Evolutionary conservation across 352 stramenopile genomes (phyloP).

Genomic region (Phytophthora hibernalis): DNA sequence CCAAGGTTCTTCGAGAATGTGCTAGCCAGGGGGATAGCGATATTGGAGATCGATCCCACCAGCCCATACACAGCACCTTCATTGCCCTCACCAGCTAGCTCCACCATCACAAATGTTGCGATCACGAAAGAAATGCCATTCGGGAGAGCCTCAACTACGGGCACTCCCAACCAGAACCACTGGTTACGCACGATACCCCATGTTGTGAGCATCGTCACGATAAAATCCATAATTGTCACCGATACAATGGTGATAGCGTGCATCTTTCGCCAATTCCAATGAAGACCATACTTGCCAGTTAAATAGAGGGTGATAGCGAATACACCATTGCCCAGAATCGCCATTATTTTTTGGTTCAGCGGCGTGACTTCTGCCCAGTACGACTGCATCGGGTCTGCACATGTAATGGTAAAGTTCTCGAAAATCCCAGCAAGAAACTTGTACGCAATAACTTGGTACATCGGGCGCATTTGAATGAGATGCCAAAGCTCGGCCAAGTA

Average conservation of each 20-base stretch:
- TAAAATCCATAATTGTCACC: conserved; percentile 37
- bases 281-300: conserved; percentile 43
- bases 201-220: conserved; percentile 38
- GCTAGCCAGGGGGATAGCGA: conserved; percentile 43
- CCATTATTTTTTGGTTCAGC: conserved; percentile 45
- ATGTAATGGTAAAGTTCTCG: conserved; percentile 46
- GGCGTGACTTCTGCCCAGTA: conserved; percentile 43
- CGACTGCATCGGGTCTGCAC: conserved; percentile 33
- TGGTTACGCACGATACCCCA: conserved; percentile 51
- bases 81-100: conserved; percentile 53
- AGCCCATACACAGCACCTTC: conserved; percentile 56
- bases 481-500: conserved; percentile 54
- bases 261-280: conserved; percentile 52
- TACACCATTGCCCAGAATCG: conserved; percentile 41
- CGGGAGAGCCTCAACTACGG: conserved; percentile 42
- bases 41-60: conserved; percentile 54
- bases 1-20: conserved; percentile 47
- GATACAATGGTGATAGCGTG: conserved; percentile 35
- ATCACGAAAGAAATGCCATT: conserved; percentile 52
- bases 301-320: conserved; percentile 41
- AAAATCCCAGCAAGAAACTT: conserved; percentile 50
- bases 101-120: conserved; percentile 49
- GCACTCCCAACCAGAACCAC: conserved; percentile 59
- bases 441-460: conserved; percentile 57
- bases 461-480: conserved; percentile 41